Conservation (phyloP, 2,329 filamentous ascomycete species). For the Trichoderma sp. region DNA sequence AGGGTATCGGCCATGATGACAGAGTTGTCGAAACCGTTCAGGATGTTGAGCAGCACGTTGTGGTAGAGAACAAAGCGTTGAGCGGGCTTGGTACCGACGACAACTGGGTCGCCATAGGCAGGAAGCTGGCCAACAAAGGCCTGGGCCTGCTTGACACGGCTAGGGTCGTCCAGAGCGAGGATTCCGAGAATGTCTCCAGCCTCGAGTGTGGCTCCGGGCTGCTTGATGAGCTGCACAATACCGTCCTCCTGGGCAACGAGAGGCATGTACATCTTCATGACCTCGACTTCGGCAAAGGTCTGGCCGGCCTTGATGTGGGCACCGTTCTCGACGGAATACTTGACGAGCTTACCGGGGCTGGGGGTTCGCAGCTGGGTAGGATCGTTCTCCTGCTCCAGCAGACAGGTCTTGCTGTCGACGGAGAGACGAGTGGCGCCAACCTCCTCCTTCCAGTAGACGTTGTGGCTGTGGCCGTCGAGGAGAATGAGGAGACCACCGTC, state of each 20-base stretch:
- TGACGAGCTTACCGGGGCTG: constrained; percentile 95
- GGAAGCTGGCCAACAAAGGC: constrained; percentile 91
- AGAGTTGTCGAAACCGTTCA: constrained; percentile 94
- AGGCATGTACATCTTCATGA: constrained; percentile 99
- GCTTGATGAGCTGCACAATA: constrained; percentile 97
- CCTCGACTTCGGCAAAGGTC: constrained; percentile 94
- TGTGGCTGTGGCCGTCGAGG: constrained; percentile 91
- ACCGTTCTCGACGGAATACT: constrained; percentile 95
- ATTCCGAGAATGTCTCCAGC: constrained; percentile 99
- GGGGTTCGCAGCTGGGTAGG: constrained; percentile 94
- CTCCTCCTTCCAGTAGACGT: constrained; percentile 99
- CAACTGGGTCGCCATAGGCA: constrained; percentile 78
- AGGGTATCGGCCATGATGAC: constrained; percentile 89
- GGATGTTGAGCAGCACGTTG: constrained; percentile 81
- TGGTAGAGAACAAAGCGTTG: constrained; percentile 80
- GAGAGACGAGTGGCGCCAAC: constrained; percentile 93
- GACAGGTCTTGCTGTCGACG: constrained; percentile 96
- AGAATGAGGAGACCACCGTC: constrained; percentile 93
- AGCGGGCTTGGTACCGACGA: constrained; percentile 87
- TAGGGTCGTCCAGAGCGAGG: constrained; percentile 89
- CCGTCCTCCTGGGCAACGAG: constrained; percentile 92
- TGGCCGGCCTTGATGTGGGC: constrained; percentile 90
- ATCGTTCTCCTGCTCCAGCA: constrained; percentile 98
- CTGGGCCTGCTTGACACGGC: constrained; percentile 93
- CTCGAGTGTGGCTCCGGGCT: constrained; percentile 95